Base-by-base conservation (phyloP, 768 basidiomycete genomes). In the Heimioporus sp. region DNA sequence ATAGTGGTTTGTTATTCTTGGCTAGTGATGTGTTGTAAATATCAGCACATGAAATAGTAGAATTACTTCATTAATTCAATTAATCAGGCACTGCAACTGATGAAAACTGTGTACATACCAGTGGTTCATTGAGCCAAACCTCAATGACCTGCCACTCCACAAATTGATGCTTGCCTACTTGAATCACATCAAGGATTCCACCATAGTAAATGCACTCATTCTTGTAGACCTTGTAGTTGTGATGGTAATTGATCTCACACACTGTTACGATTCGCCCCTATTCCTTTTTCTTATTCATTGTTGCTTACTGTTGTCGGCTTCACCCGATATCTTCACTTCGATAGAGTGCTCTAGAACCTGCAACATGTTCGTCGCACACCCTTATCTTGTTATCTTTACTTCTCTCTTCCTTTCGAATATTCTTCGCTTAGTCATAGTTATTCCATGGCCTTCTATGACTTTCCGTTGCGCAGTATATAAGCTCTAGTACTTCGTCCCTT, bases 221-320 rank as follows among this genome's bases (percentile, higher is more conserved):
- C 28, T 55, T 37, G 30, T 1, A 28, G 10, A 55, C 44, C 20
- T 47, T 43, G 45, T 24, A 55, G 13, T 52, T 52, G 37, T 50
- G 32, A 21, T 54, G 48, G 3, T 54, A 54, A 12, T 50, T 54
- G 10, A 44, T 30, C 2, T n/a, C 4, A 11, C 52, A 53, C 1
- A 17, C 38, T 54, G 32, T 13, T n/a, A n/a, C n/a, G n/a, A n/a
- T n/a, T n/a, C n/a, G n/a, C n/a, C n/a, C n/a, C n/a, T n/a, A n/a
- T n/a, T n/a, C n/a, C n/a, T n/a, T n/a, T n/a, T n/a, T n/a, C n/a
- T n/a, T n/a, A n/a, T n/a, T n/a, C n/a, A n/a, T n/a, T n/a, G n/a
- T n/a, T n/a, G n/a, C n/a, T n/a, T n/a, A n/a, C n/a, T n/a, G n/a
- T n/a, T n/a, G n/a, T n/a, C n/a, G n/a, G n/a, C n/a, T n/a, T n/a